These are phyloP conservation scores for Sporisorium sorghi DNA, from an alignment of 1,284 basidiomycete species.

Conservation along the genomic window DNA sequence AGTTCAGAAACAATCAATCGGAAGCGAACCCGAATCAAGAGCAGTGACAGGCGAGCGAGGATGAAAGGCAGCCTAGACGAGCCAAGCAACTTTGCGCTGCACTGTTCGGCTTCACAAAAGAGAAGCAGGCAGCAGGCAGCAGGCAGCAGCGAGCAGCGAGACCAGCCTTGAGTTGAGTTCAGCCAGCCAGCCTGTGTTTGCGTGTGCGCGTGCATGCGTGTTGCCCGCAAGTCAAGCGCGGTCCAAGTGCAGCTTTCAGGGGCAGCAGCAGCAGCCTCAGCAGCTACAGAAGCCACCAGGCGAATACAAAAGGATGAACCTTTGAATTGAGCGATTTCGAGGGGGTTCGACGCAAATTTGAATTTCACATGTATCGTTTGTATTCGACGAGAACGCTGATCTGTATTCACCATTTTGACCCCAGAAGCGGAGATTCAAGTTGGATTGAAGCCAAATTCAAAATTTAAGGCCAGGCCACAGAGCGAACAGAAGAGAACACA, in stretches of 20 bases:
- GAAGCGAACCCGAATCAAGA: constrained; percentile 4
- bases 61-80: not conserved
- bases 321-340: no score
- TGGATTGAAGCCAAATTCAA: no score
- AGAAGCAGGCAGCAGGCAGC: no score
- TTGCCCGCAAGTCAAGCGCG: not conserved
- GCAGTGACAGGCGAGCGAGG: not conserved
- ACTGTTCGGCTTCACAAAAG: no score
- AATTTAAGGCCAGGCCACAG: no score
- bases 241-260: not conserved
- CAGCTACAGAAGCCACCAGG: not conserved
- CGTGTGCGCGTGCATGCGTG: not conserved
- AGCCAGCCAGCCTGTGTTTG: no score
- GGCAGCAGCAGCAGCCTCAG: not conserved
- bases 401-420: not conserved
- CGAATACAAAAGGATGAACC: not conserved
- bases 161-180: no score
- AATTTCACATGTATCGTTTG: no score
- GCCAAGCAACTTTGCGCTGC: not conserved
- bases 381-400: not conserved
- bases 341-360: no score
- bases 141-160: no score
- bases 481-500: no score
- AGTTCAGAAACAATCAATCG: not conserved
- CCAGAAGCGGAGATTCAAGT: not conserved